phyloP scores from a whole-genome alignment of 1,284 basidiomycete species.

The Rhodotorula sp. region DNA sequence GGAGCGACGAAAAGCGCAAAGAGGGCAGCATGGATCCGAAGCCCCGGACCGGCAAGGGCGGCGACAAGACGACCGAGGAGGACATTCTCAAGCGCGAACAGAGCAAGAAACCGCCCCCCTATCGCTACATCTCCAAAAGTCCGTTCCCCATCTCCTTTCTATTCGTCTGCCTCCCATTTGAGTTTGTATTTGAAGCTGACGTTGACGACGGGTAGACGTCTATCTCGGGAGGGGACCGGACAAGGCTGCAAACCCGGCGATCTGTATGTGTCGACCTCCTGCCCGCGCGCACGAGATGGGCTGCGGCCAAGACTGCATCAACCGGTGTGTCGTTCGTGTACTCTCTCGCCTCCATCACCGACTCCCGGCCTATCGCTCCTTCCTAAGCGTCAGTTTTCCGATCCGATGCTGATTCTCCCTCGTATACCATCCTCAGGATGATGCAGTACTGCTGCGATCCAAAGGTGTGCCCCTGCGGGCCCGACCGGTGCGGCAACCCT shows the following conservation, averaged over 20 bases:
- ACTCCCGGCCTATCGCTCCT: no score
- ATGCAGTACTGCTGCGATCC: slow-evolving; percentile 54
- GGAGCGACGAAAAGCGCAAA: no score
- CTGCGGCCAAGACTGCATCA: slow-evolving; percentile 53
- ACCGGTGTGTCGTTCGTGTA: slow-evolving; percentile 43
- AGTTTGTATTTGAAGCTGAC: no score
- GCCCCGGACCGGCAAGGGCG: slow-evolving; percentile 9
- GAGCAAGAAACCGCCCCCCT: slow-evolving; percentile 46
- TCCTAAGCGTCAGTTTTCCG: no score
- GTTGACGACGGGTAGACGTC: slow-evolving; percentile 30
- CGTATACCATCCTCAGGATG: slow-evolving; percentile 45
- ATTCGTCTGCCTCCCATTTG: no score
- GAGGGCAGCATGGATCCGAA: neutral
- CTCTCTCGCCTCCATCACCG: no score
- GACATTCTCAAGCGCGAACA: slow-evolving; percentile 19
- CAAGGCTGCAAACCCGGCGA: slow-evolving; percentile 36
- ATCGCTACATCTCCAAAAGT: slow-evolving; percentile 48
- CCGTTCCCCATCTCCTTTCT: slow-evolving; percentile 46
- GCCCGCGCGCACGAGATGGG: slow-evolving; percentile 42
- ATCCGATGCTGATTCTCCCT: no score
- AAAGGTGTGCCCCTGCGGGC: slow-evolving; percentile 51
- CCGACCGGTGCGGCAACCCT: slow-evolving; percentile 43
- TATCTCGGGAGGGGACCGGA: slow-evolving; percentile 27
- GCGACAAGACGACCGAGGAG: slow-evolving; percentile 8
- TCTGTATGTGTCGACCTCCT: slow-evolving; percentile 49